A percentile compares a stretch with the other conserved stretches of the same genome.
phyloP scores from a whole-genome alignment of 345 rosid genomes.

The Eucalyptus regnans region DNA sequence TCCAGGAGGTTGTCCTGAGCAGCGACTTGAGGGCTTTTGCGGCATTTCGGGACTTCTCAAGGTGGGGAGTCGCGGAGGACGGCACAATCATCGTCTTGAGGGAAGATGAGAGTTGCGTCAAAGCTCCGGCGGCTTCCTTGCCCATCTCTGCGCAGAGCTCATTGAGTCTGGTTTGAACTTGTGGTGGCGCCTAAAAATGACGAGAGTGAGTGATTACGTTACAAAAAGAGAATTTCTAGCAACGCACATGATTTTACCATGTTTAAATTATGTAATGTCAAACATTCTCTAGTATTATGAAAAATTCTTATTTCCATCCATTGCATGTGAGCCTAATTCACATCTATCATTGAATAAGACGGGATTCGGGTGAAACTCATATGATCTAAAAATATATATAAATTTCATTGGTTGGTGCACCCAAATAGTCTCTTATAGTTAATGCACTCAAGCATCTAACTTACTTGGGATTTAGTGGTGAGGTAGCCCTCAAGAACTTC shows the following conservation, averaged over 20 bases:
- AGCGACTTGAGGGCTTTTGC: conserved; percentile 22
- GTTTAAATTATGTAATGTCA: not conserved
- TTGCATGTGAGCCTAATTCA: not conserved
- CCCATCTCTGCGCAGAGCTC: conserved; percentile 34
- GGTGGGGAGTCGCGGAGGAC: conserved; percentile 16
- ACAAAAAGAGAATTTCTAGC: not conserved
- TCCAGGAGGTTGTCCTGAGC: conserved; percentile 27
- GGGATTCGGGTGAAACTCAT: rapidly evolving
- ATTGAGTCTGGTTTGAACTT: conserved; percentile 13
- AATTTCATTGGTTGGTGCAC: not conserved
- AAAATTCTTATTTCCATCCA: not conserved
- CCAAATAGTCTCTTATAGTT: not conserved
- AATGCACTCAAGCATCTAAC: not conserved
- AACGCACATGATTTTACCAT: not conserved
- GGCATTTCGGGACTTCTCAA: conserved; percentile 23
- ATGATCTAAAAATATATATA: no score
- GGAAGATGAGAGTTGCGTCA: conserved; percentile 40
- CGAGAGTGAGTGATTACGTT: not conserved
- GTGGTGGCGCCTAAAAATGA: conserved; percentile 25
- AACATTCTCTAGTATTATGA: not conserved
- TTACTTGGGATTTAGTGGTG: conserved; percentile 25
- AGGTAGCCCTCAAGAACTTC: conserved; percentile 49
- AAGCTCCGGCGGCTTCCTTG: conserved; percentile 33
- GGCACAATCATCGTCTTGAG: conserved; percentile 32
- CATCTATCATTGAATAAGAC: not conserved